Percentiles rank a stretch among this genome's conserved stretches.
These are phyloP conservation scores for Asterochloris erici DNA, from an alignment of 139 green algal species.

Conservation along the genomic window DNA sequence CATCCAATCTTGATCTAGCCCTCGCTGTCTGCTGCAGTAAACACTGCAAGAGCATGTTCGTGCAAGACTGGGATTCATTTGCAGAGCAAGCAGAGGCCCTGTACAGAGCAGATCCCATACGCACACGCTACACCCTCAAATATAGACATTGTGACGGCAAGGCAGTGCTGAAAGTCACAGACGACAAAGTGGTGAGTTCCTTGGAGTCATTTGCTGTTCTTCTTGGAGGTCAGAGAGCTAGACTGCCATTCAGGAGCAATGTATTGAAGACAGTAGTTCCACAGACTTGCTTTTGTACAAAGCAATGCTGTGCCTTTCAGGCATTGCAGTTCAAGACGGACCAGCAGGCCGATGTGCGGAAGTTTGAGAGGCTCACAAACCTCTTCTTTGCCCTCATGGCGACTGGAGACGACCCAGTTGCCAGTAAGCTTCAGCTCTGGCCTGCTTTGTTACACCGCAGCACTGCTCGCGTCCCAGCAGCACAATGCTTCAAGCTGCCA, in stretches of 20 bases:
- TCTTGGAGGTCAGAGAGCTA: not conserved
- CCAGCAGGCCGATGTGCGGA: constrained; percentile 81
- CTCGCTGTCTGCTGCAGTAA: not conserved
- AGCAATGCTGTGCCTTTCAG: not conserved
- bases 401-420: too few species aligned
- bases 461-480: too few species aligned
- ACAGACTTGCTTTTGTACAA: not conserved
- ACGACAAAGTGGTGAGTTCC: constrained; percentile 67
- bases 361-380: constrained; percentile 83
- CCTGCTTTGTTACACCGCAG: too few species aligned
- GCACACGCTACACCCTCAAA: not conserved
- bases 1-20: not conserved
- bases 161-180: constrained; percentile 86
- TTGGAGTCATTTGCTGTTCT: not conserved
- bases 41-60: not conserved
- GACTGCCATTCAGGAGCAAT: not conserved
- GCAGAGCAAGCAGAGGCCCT: not conserved
- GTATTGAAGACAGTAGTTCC: not conserved
- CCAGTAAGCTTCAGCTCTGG: too few species aligned
- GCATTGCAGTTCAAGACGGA: constrained; percentile 89
- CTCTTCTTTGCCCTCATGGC: constrained; percentile 72
- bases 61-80: not conserved
- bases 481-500: too few species aligned
- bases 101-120: not conserved
- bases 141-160: constrained; percentile 64